These are phyloP conservation scores for Rhodotorula kratochvilovae DNA, from an alignment of 768 basidiomycete genomes.

Conservation along the genomic window DNA sequence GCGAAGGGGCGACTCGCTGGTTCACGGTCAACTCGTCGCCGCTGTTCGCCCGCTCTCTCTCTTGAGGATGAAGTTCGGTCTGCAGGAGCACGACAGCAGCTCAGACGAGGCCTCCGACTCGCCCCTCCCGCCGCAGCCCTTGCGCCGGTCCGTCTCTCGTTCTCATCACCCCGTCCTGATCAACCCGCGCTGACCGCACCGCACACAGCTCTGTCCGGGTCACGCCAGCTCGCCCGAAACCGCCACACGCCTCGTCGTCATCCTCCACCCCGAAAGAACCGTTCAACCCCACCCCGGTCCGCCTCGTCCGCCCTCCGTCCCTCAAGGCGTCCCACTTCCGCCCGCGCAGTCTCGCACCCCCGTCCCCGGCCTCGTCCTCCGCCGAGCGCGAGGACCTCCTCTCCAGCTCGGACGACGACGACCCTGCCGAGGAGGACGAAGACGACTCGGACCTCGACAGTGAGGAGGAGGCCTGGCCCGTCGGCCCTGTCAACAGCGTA, in stretches of 20 bases:
- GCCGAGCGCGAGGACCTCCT: background rate
- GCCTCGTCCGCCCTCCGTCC: constrained; percentile 6
- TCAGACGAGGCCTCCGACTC: background rate
- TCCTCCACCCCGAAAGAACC: background rate
- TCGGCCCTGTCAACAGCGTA: constrained; percentile 27
- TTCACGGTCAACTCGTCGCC: background rate
- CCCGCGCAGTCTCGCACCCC: background rate
- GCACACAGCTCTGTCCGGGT: background rate
- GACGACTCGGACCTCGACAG: constrained; percentile 13
- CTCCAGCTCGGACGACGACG: background rate
- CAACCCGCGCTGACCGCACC: background rate
- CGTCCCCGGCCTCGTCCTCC: background rate
- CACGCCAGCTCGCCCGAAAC: background rate
- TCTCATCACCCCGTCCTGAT: background rate
- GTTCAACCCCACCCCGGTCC: constrained; percentile 16
- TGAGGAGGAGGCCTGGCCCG: constrained; percentile 38
- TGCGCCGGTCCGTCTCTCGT: background rate
- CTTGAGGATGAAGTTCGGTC: background rate
- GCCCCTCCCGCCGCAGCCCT: background rate
- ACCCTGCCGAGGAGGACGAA: background rate
- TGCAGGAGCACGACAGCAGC: background rate
- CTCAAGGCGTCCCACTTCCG: background rate
- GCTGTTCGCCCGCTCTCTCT: no score
- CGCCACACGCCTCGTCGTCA: background rate
- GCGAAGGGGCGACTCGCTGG: background rate